A percentile compares a stretch with the other conserved stretches of the same genome.
phyloP scores from a whole-genome alignment of 768 basidiomycete genomes.

The Butyriboletus loyo region DNA sequence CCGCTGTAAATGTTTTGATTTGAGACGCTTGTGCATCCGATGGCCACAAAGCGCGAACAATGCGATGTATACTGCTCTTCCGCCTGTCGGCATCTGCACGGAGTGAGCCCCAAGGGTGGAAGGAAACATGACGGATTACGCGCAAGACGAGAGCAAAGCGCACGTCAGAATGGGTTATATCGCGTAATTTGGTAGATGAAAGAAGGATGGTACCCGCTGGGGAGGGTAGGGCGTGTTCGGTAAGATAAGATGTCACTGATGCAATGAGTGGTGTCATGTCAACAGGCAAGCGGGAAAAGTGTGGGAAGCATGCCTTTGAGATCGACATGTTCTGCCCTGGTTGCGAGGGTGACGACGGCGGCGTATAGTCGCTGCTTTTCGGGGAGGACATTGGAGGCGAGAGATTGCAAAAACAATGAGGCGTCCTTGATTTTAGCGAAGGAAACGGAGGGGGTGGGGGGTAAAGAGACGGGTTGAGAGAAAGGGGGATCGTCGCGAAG shows the following conservation, averaged over 20 bases:
- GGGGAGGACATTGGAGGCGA: conserved; percentile 33
- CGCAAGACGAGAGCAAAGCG: conserved; percentile 46
- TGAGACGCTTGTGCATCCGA: conserved; percentile 25
- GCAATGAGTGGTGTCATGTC: conserved; percentile 4
- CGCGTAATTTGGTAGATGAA: conserved; percentile 33
- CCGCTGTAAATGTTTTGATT: conserved; percentile 45
- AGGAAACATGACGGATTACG: conserved; percentile 68
- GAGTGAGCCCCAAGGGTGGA: conserved; percentile 71
- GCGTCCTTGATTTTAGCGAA: conserved; percentile 34
- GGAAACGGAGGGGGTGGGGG: conserved; percentile 31
- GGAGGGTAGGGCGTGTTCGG: conserved; percentile 38
- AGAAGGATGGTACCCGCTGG: conserved; percentile 51
- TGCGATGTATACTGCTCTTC: conserved; percentile 40
- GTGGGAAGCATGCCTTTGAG: conserved; percentile 37
- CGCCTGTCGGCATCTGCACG: conserved; percentile 61
- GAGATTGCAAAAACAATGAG: conserved; percentile 26
- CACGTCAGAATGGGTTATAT: conserved; percentile 34
- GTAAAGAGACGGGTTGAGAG: conserved; percentile 18
- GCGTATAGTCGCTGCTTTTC: conserved; percentile 37
- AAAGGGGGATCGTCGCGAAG: conserved; percentile 21
- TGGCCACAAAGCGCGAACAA: conserved; percentile 49
- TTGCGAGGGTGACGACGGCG: conserved; percentile 36
- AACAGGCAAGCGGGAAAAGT: background rate
- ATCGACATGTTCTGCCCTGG: conserved; percentile 41
- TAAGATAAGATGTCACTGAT: conserved; percentile 44